A percentile compares a stretch with the other conserved stretches of the same genome.
Evolutionary conservation across 345 rosid species (phyloP).

Genomic region (Microcos paniculata): DNA sequence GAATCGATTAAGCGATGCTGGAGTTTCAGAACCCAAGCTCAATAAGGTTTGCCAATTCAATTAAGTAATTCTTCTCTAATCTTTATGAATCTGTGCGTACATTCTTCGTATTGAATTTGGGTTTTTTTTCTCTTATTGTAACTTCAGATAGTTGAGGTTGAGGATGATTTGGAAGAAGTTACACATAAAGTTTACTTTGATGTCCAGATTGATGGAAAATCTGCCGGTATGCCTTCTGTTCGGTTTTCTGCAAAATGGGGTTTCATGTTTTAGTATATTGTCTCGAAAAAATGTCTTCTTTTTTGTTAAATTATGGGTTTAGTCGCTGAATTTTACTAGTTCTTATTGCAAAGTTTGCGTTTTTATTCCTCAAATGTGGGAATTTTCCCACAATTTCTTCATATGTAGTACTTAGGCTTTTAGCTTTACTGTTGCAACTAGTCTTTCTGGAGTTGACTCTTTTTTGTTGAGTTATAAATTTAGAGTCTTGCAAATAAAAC

Average conservation of each 20-base stretch:
- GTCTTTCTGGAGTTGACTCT: neutral
- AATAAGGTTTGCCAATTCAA: constrained; percentile 29
- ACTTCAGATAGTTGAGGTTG: constrained; percentile 34
- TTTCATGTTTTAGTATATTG: neutral
- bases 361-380: neutral
- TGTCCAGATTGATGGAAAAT: constrained; percentile 78
- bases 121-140: neutral
- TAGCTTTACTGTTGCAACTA: neutral
- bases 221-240: constrained; percentile 50
- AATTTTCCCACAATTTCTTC: neutral
- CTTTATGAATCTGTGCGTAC: neutral
- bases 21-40: constrained; percentile 38
- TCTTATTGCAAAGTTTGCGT: neutral
- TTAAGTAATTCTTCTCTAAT: neutral
- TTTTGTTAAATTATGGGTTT: neutral
- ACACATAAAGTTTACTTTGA: constrained; percentile 93
- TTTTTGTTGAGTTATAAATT: neutral
- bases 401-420: too few relatives aligned
- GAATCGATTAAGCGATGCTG: constrained; percentile 57
- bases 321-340: neutral
- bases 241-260: neutral
- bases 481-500: neutral
- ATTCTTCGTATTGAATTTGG: neutral
- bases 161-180: constrained; percentile 54
- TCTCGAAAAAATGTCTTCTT: neutral